Conservation (phyloP, 495 filamentous ascomycete species). For the Penicillium arizonense region DNA sequence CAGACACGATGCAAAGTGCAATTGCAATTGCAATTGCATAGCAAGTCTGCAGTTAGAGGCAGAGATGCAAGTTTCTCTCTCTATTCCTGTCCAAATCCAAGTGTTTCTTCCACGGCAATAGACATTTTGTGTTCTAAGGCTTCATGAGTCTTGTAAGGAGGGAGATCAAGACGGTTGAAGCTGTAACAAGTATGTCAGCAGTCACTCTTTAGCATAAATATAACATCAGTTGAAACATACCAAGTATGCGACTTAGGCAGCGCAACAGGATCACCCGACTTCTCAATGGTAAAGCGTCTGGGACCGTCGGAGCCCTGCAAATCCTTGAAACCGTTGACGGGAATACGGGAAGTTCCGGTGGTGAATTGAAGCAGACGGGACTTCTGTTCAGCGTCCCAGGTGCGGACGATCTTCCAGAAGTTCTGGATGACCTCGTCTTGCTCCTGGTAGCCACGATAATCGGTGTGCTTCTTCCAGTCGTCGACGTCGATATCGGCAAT, state of each 20-base stretch:
- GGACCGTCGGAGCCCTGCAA: conserved; percentile 96
- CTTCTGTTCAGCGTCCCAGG: conserved; percentile 98
- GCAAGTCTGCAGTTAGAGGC: conserved; percentile 1
- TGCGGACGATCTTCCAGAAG: conserved; percentile 97
- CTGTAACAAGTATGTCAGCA: conserved; percentile 44
- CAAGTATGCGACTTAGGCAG: conserved; percentile 98
- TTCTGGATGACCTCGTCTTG: conserved; percentile 93
- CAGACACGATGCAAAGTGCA: background rate
- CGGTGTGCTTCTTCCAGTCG: conserved; percentile 99
- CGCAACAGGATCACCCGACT: conserved; percentile 84
- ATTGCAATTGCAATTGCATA: background rate
- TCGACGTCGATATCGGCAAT: conserved; percentile 99
- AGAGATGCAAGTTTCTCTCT: conserved; percentile 5
- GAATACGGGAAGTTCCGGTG: conserved; percentile 95
- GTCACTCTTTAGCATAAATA: background rate
- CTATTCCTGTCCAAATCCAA: conserved; percentile 98
- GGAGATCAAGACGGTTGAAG: conserved; percentile 96
- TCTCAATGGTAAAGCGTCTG: conserved; percentile 95
- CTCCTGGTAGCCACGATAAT: conserved; percentile 99
- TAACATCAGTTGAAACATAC: conserved; percentile 52
- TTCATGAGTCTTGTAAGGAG: conserved; percentile 87
- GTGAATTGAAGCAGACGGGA: conserved; percentile 94
- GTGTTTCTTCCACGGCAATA: conserved; percentile 96
- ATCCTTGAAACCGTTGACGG: conserved; percentile 99
- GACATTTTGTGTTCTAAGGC: conserved; percentile 84